Evolutionary conservation across 257 asterid species (phyloP).

Genomic region (Thymus mandschuricus): DNA sequence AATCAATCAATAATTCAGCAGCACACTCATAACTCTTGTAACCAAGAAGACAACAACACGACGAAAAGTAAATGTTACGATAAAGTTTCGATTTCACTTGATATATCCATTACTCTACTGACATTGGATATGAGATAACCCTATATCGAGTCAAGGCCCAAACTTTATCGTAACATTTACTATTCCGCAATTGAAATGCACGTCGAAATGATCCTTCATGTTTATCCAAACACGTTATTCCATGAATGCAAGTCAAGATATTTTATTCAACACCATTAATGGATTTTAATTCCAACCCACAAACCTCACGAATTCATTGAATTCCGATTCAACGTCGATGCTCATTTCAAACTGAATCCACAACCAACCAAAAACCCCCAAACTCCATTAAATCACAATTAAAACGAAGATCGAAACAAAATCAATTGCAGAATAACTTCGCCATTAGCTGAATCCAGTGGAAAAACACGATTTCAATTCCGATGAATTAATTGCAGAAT

Average conservation of each 20-base stretch:
- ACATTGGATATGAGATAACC: too few species aligned
- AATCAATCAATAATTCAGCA: background rate
- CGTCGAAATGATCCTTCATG: background rate
- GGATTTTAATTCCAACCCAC: background rate
- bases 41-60: too few species aligned
- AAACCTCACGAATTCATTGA: background rate
- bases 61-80: too few species aligned
- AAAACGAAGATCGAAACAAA: background rate
- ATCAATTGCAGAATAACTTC: background rate
- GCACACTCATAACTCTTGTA: background rate
- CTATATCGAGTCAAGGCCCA: too few species aligned
- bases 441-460: constrained; percentile 14
- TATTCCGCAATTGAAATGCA: too few species aligned
- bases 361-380: background rate
- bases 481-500: constrained; percentile 14
- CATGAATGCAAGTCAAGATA: constrained; percentile 22
- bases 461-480: constrained; percentile 2
- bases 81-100: too few species aligned
- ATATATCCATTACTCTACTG: too few species aligned
- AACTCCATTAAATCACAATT: background rate
- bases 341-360: background rate
- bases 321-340: background rate
- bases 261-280: background rate
- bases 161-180: too few species aligned
- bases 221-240: background rate